Percentiles rank a stretch among this genome's conserved stretches.
Evolutionary conservation across 306 rosid species (phyloP).

Genomic region (Cucumis hystrix): DNA sequence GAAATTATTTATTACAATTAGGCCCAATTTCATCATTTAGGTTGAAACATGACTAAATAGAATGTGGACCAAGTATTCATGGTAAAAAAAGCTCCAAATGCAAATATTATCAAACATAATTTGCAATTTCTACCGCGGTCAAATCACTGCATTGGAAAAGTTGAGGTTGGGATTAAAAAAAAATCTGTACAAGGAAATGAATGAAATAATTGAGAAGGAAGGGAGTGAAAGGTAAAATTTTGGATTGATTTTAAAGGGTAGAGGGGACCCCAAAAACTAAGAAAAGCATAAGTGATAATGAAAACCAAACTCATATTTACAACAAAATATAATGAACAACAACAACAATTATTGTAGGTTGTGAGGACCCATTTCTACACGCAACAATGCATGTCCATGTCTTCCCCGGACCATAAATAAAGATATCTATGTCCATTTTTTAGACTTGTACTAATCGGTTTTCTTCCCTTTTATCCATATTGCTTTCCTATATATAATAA

Average conservation of each 20-base stretch:
- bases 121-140: no score
- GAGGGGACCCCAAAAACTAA: slow-evolving; percentile 23
- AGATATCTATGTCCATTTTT: slow-evolving; percentile 14
- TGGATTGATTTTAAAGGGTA: slow-evolving; percentile 20
- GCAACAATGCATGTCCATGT: slow-evolving; percentile 12
- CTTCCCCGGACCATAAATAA: background rate
- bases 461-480: background rate
- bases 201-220: background rate
- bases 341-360: slow-evolving; percentile 22
- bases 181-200: background rate
- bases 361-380: slow-evolving; percentile 14
- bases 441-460: slow-evolving; percentile 1
- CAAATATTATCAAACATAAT: no score
- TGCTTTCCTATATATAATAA: background rate
- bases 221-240: slow-evolving; percentile 14
- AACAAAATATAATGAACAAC: slow-evolving; percentile 9
- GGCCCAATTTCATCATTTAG: no score
- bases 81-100: no score
- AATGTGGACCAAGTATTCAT: no score
- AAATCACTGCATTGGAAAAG: no score
- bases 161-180: no score
- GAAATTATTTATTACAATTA: no score
- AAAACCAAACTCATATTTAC: slow-evolving; percentile 21
- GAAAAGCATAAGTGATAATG: slow-evolving; percentile 15
- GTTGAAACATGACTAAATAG: no score